These are phyloP conservation scores for Candida tammaniensis DNA, from an alignment of 805 yeast species.

Conservation along the genomic window DNA sequence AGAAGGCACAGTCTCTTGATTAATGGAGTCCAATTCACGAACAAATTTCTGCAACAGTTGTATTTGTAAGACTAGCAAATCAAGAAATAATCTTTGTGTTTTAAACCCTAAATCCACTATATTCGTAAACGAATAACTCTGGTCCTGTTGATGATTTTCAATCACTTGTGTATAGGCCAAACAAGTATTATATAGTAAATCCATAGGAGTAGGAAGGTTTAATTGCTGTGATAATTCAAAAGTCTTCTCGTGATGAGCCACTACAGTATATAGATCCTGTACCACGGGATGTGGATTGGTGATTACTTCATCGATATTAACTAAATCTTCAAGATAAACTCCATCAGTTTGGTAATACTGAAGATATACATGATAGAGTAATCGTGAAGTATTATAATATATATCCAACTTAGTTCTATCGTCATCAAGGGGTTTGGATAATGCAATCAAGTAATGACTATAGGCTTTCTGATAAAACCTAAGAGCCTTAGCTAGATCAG, in stretches of 20 bases:
- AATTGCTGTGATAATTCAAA: conserved; percentile 14
- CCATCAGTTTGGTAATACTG: conserved; percentile 49
- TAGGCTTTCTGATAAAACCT: conserved; percentile 64
- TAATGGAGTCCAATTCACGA: conserved; percentile 15
- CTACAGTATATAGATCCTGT: conserved; percentile 33
- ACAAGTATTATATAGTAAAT: conserved; percentile 46
- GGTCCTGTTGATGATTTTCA: conserved; percentile 21
- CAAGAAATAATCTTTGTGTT: conserved; percentile 4
- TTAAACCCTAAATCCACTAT: background rate
- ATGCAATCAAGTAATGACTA: conserved; percentile 23
- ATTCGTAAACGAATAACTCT: background rate
- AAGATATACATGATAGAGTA: conserved; percentile 56
- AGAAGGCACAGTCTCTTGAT: too few relatives aligned
- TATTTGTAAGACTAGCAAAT: conserved; percentile 24
- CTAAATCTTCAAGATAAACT: conserved; percentile 28
- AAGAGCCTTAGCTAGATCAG: conserved; percentile 62
- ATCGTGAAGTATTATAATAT: conserved; percentile 56
- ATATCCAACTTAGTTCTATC: conserved; percentile 34
- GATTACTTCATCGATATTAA: conserved; percentile 32
- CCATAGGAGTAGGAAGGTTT: conserved; percentile 28
- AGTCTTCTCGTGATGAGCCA: conserved; percentile 39
- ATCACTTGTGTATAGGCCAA: conserved; percentile 47
- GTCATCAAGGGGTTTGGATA: conserved; percentile 3
- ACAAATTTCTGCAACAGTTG: conserved; percentile 26
- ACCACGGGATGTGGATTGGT: conserved; percentile 23